Base-by-base conservation (phyloP, 371 early-diverging fungal species). In the Mucor irregularis region DNA sequence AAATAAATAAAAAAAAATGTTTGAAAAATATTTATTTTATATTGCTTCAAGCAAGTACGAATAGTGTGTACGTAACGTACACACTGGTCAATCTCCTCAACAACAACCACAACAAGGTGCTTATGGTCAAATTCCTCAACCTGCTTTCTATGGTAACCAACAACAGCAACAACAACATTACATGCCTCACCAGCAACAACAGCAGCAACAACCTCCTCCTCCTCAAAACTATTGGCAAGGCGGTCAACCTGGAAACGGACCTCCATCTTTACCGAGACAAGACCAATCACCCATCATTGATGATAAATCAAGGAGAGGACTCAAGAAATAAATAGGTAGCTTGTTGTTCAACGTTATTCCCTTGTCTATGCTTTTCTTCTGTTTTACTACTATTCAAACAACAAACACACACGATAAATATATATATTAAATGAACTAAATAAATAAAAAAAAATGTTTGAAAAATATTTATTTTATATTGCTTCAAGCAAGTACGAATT, bases 131-230 rank as follows among this genome's bases (percentile, higher is more conserved):
- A 65, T 68, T 51, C 64, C 61, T 37, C 64, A 55, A 48, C 73
- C 69, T 39, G 53, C 50, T 19, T 73, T 68, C 42, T 76, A 73
- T 56, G 61, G 68, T 33, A 66, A 64, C n/a, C 67, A 68, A 24
- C 42, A n/a, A 21, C 67, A 69, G 35, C 63, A 60, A 10, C 67
- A 69, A 38, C 62, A 53, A 17, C 73, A 69, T 34, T 74, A 74
- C 47, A 66, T 74, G 71, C 61, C 64, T 33, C 64, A 57, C 39
- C 68, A 58, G 19, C 62, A 56, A 44, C 56, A 50, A 21, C 70
- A 65, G 22, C 62, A 62, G 14, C 62, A 62, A 35, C 56, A 49
- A 38, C 69, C 59, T 35, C 62, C 62, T 25, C 38, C 21, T 2
- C 50, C 42, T 43, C 53, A 53, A n/a, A 64, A 55, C n/a, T 74